Evolutionary conservation across 2,329 filamentous ascomycete species (phyloP).

Genomic region (Fusarium multiceps): DNA sequence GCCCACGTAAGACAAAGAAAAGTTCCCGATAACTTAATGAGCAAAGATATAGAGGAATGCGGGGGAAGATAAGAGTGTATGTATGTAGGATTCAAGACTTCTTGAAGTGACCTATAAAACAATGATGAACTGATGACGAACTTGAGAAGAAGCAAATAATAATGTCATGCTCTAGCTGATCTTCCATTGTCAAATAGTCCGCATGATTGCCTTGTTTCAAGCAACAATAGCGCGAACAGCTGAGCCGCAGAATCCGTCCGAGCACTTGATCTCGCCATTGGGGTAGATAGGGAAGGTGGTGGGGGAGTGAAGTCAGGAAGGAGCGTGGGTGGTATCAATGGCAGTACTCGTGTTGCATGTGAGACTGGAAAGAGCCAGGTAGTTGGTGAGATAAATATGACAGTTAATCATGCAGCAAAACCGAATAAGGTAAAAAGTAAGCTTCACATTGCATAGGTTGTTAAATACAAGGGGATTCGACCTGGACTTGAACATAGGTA

Average conservation of each 20-base stretch:
- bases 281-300: slow-evolving; percentile 16
- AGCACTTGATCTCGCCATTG: slow-evolving; percentile 20
- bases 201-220: slow-evolving; percentile 22
- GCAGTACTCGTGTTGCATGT: slow-evolving; percentile 10
- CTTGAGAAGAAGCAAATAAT: background rate
- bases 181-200: slow-evolving; percentile 1
- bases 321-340: slow-evolving; percentile 16
- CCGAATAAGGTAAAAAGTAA: slow-evolving; percentile 1
- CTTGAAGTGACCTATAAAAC: slow-evolving; percentile 10
- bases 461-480: background rate
- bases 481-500: background rate
- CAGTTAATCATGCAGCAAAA: slow-evolving; percentile 8
- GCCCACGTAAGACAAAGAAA: slow-evolving; percentile 21
- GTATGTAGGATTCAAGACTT: slow-evolving; percentile 18
- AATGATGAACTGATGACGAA: slow-evolving; percentile 10
- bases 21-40: background rate
- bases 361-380: background rate
- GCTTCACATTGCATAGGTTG: background rate
- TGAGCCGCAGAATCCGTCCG: slow-evolving; percentile 27
- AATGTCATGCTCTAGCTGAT: background rate
- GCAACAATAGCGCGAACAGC: slow-evolving; percentile 3
- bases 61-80: background rate
- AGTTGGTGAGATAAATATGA: slow-evolving; percentile 16
- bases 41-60: background rate
- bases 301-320: slow-evolving; percentile 7